These are phyloP conservation scores for Discostella stelligera DNA, from an alignment of 352 stramenopile genomes.

Conservation along the genomic window DNA sequence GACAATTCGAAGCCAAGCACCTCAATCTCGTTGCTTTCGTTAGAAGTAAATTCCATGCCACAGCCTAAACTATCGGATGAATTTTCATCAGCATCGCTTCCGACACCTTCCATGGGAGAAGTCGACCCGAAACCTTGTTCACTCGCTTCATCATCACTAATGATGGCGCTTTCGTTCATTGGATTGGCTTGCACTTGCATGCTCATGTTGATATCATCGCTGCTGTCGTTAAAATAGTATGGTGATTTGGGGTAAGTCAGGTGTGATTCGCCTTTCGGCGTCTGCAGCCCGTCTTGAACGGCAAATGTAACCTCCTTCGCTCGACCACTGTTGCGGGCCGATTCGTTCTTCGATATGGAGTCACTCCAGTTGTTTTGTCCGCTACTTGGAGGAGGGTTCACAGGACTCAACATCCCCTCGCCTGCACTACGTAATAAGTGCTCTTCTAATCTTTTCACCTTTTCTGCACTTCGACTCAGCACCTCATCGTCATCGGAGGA, in stretches of 20 bases:
- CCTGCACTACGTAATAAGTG: slow-evolving; percentile 15
- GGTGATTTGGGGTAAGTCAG: slow-evolving; percentile 32
- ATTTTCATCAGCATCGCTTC: background rate
- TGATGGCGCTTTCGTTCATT: slow-evolving; percentile 51
- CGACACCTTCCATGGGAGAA: slow-evolving; percentile 8
- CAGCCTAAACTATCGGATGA: background rate
- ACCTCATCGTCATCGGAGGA: slow-evolving; percentile 14
- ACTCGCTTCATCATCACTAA: slow-evolving; percentile 57
- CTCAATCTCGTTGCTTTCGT: background rate
- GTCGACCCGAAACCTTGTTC: background rate
- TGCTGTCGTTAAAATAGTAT: background rate
- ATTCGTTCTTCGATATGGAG: background rate
- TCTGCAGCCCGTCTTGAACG: slow-evolving; percentile 26
- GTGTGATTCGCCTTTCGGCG: background rate
- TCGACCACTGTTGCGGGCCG: background rate
- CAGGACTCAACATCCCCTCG: slow-evolving; percentile 4
- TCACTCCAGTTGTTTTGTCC: background rate
- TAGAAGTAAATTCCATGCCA: background rate
- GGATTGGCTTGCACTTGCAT: slow-evolving; percentile 21
- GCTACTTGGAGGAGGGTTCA: background rate
- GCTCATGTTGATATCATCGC: slow-evolving; percentile 3
- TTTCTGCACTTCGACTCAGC: slow-evolving; percentile 28
- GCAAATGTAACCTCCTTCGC: slow-evolving; percentile 37
- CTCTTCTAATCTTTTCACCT: slow-evolving; percentile 30
- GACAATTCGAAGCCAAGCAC: background rate